A percentile compares a stretch with the other conserved stretches of the same genome.
Evolutionary conservation across 495 filamentous ascomycete species (phyloP).

Genomic region (Pseudotulostoma volvatum): DNA sequence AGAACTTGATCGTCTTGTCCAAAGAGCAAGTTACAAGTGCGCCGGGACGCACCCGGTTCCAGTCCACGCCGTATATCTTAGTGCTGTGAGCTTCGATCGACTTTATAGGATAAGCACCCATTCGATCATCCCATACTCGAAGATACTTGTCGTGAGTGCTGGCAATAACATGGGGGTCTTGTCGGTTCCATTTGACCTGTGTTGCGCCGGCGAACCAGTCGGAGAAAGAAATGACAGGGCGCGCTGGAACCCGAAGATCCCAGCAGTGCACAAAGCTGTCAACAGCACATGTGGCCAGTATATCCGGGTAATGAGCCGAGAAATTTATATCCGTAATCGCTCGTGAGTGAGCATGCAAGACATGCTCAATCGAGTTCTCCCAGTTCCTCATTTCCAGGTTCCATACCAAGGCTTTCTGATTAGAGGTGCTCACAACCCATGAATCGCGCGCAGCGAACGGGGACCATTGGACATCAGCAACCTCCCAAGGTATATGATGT

Average conservation of each 20-base stretch:
- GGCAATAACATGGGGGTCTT: conserved; percentile 69
- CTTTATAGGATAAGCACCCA: conserved; percentile 58
- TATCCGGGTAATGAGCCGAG: conserved; percentile 77
- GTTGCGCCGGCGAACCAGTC: conserved; percentile 93
- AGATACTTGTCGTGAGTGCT: conserved; percentile 79
- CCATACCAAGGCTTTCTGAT: conserved; percentile 91
- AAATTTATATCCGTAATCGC: conserved; percentile 98
- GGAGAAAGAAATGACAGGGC: conserved; percentile 65
- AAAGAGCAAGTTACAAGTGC: conserved; percentile 75
- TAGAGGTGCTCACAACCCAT: conserved; percentile 88
- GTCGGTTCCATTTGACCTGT: conserved; percentile 89
- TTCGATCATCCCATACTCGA: conserved; percentile 81
- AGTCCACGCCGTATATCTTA: conserved; percentile 92
- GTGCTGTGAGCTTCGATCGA: conserved; percentile 84
- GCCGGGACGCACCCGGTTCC: conserved; percentile 61
- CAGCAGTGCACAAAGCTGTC: conserved; percentile 90
- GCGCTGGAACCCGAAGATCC: conserved; percentile 66
- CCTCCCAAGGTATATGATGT: conserved; percentile 82
- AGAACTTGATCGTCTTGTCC: conserved; percentile 87
- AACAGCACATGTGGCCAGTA: conserved; percentile 78
- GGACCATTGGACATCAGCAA: conserved; percentile 97
- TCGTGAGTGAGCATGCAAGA: conserved; percentile 74
- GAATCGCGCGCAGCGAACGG: conserved; percentile 78
- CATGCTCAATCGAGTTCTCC: conserved; percentile 68
- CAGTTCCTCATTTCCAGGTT: conserved; percentile 64